These are phyloP conservation scores for Nematodospora anomalae DNA, from an alignment of 1,139 yeast species.

Conservation along the genomic window DNA sequence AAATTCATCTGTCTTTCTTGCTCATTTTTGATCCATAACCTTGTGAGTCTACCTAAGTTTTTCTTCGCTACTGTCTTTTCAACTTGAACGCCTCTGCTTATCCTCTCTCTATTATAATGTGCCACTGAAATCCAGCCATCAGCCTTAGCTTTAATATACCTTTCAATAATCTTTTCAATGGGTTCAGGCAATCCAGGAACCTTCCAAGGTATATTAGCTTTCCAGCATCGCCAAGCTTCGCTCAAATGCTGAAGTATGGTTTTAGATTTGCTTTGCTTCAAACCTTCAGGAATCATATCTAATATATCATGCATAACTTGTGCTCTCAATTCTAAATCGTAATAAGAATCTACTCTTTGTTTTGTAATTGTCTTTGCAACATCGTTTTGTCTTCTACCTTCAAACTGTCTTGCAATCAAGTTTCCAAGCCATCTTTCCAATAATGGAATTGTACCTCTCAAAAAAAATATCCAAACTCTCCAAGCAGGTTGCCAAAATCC, in stretches of 20 bases:
- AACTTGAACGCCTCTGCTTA: constrained; percentile 82
- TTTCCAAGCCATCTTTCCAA: constrained; percentile 96
- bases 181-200: constrained; percentile 97
- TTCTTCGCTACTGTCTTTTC: constrained; percentile 94
- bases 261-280: constrained; percentile 83
- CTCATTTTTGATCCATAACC: constrained; percentile 90
- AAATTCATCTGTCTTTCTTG: constrained; percentile 83
- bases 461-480: constrained; percentile 92
- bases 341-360: constrained; percentile 92
- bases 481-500: constrained; percentile 99
- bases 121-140: constrained; percentile 97
- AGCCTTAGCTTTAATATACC: constrained; percentile 92
- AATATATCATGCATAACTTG: constrained; percentile 94
- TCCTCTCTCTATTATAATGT: constrained; percentile 86
- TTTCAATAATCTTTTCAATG: constrained; percentile 77
- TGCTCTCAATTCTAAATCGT: constrained; percentile 89
- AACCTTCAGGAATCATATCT: constrained; percentile 96
- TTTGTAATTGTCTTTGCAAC: constrained; percentile 93
- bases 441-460: constrained; percentile 91
- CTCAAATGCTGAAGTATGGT: constrained; percentile 90
- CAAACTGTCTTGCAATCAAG: constrained; percentile 87
- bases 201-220: constrained; percentile 97
- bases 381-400: constrained; percentile 91
- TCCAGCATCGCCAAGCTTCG: constrained; percentile 99
- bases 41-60: constrained; percentile 85